Percentiles rank a stretch among this genome's conserved stretches.
phyloP scores from a whole-genome alignment of 1,139 yeast genomes.

The Geotrichum restrictum region DNA sequence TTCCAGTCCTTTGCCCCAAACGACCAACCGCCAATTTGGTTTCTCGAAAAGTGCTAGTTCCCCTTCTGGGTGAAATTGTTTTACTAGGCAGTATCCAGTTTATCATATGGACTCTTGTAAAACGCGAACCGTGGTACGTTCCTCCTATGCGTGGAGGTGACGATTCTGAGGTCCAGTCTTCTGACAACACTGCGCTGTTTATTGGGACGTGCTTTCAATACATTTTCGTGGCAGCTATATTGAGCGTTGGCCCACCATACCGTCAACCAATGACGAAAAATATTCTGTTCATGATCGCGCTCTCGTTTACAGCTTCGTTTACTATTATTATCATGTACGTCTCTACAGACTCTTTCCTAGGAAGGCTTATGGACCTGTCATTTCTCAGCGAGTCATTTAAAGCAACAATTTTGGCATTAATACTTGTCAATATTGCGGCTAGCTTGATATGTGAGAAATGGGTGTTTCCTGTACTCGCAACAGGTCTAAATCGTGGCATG shows the following conservation, averaged over 20 bases:
- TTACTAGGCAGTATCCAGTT: conserved; percentile 64
- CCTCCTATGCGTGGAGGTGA: conserved; percentile 77
- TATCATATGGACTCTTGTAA: conserved; percentile 56
- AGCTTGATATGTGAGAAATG: conserved; percentile 47
- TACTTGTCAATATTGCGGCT: conserved; percentile 49
- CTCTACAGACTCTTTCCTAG: conserved; percentile 50
- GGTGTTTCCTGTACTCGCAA: conserved; percentile 38
- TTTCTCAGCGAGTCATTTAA: conserved; percentile 53
- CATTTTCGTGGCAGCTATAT: conserved; percentile 71
- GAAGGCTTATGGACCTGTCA: conserved; percentile 72
- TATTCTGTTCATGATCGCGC: conserved; percentile 64
- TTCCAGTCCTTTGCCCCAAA: conserved; percentile 54
- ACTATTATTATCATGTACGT: conserved; percentile 41
- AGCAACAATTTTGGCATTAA: conserved; percentile 46
- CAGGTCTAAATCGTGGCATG: conserved; percentile 32
- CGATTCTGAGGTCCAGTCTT: conserved; percentile 77
- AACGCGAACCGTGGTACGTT: conserved; percentile 63
- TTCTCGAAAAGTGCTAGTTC: conserved; percentile 79
- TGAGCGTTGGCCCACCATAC: conserved; percentile 92
- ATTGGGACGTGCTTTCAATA: conserved; percentile 83
- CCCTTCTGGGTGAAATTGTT: conserved; percentile 68
- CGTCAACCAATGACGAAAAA: conserved; percentile 71
- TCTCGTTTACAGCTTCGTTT: conserved; percentile 47
- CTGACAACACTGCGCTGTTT: conserved; percentile 86
- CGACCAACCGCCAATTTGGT: conserved; percentile 93